Conservation (phyloP, 2,329 filamentous ascomycete species). For the Aspergillus ibericus region DNA sequence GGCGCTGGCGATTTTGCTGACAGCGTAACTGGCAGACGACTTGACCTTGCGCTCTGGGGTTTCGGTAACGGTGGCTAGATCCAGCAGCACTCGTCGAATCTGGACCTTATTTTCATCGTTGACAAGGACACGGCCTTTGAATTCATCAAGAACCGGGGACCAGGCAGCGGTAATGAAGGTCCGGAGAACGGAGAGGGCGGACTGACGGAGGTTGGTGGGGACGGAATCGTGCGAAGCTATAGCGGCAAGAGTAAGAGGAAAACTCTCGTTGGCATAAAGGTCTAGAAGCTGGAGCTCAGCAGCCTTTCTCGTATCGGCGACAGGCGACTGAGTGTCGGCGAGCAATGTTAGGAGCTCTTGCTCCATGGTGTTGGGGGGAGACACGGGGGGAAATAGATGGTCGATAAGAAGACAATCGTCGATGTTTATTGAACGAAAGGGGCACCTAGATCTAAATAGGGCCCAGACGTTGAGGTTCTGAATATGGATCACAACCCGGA, state of each 20-base stretch:
- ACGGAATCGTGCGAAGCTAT: conserved; percentile 77
- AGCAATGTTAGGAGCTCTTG: conserved; percentile 87
- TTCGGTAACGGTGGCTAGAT: conserved; percentile 71
- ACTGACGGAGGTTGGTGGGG: conserved; percentile 74
- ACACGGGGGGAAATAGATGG: conserved; percentile 2
- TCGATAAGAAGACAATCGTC: background rate
- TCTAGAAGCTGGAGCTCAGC: conserved; percentile 81
- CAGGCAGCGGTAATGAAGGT: conserved; percentile 83
- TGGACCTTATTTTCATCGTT: conserved; percentile 71
- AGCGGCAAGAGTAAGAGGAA: conserved; percentile 75
- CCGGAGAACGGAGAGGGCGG: conserved; percentile 76
- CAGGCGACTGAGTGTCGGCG: conserved; percentile 76
- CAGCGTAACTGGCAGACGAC: conserved; percentile 79
- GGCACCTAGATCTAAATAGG: background rate
- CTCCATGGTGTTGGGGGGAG: conserved; percentile 64
- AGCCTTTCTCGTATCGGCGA: conserved; percentile 74
- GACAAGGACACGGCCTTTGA: conserved; percentile 66
- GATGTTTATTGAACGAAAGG: background rate
- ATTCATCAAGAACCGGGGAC: conserved; percentile 73
- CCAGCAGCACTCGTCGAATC: conserved; percentile 71
- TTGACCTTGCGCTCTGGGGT: conserved; percentile 81
- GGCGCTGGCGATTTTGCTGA: conserved; percentile 89
- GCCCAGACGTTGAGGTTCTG: background rate
- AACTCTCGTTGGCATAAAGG: conserved; percentile 67
- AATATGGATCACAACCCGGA: background rate